These are phyloP conservation scores for Trichoderma lentiforme DNA, from an alignment of 2,329 filamentous ascomycete genomes.

Conservation along the genomic window DNA sequence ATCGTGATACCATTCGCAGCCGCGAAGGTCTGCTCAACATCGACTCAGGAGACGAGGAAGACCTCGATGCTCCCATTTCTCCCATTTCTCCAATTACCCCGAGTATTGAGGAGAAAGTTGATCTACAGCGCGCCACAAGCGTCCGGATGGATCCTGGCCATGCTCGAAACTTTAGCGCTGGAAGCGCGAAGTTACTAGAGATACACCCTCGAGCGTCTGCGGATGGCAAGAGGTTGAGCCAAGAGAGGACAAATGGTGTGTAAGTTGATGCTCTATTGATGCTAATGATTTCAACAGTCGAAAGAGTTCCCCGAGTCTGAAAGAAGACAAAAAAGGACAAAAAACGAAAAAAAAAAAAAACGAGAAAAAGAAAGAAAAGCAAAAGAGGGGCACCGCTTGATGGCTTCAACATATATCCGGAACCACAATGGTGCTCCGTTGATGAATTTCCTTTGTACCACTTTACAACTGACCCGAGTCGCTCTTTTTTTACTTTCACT, in stretches of 20 bases:
- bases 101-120: constrained; percentile 34
- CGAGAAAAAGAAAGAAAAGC: neutral
- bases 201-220: constrained; percentile 54
- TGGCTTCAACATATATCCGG: neutral
- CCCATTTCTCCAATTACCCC: constrained; percentile 25
- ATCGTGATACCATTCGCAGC: constrained; percentile 48
- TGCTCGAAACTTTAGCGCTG: constrained; percentile 69
- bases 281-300: constrained; percentile 20
- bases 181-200: constrained; percentile 72
- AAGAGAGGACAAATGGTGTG: constrained; percentile 19
- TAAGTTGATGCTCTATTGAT: constrained; percentile 19
- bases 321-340: neutral
- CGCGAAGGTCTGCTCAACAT: constrained; percentile 50
- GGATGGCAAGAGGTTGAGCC: constrained; percentile 43
- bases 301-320: constrained; percentile 20
- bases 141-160: constrained; percentile 65
- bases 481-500: constrained; percentile 13
- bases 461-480: constrained; percentile 15
- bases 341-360: neutral
- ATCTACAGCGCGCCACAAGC: constrained; percentile 64
- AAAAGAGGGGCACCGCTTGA: neutral
- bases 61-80: constrained; percentile 27
- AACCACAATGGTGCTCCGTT: neutral
- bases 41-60: constrained; percentile 34
- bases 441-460: constrained; percentile 17